Conservation (phyloP, 768 basidiomycete species). For the Rhodotorula diobovata region DNA sequence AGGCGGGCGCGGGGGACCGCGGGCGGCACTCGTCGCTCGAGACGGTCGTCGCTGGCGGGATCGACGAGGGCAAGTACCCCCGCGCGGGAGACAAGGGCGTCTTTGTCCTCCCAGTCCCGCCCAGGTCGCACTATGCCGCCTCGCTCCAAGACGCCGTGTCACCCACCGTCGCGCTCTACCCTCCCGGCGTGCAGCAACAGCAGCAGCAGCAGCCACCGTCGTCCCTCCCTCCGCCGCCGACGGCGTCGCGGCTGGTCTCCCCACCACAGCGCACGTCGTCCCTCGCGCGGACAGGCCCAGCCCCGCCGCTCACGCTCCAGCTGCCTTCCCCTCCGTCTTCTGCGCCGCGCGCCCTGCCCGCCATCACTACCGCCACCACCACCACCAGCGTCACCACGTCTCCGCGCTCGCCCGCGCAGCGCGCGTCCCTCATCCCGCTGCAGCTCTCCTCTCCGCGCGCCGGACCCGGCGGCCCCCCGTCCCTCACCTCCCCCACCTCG, state of each 20-base stretch:
- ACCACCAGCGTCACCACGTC: background rate
- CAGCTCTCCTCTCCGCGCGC: background rate
- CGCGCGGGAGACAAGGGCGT: background rate
- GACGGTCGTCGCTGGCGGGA: background rate
- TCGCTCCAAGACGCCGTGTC: background rate
- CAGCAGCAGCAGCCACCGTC: background rate
- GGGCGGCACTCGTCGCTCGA: conserved; percentile 5
- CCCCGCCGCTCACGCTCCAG: background rate
- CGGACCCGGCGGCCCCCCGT: too few relatives aligned
- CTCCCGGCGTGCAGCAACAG: background rate
- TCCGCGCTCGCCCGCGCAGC: background rate
- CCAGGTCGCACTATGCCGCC: background rate
- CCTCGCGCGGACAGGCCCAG: background rate
- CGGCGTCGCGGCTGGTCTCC: too few relatives aligned
- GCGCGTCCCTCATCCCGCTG: background rate
- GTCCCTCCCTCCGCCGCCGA: too few relatives aligned
- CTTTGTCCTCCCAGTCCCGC: conserved; percentile 8
- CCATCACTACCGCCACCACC: background rate
- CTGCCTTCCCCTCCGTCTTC: background rate
- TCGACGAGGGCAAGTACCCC: background rate
- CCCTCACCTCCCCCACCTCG: background rate
- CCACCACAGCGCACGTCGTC: background rate
- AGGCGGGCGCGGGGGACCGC: background rate
- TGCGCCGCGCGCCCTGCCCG: background rate
- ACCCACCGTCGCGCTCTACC: conserved; percentile 1